Conservation (phyloP, 139 green algal species). For the Coccomyxa sp. region DNA sequence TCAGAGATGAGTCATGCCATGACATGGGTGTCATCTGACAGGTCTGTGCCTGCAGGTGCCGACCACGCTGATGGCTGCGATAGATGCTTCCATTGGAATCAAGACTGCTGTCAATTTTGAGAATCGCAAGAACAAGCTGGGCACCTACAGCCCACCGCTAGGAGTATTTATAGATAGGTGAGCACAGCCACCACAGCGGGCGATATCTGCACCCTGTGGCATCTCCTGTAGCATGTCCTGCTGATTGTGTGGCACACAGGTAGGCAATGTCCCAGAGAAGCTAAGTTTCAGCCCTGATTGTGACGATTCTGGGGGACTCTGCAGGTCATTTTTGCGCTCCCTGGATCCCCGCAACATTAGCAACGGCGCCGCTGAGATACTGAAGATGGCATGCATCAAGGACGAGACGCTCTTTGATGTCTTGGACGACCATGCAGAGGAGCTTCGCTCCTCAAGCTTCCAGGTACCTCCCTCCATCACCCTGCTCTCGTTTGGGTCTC, state of each 20-base stretch:
- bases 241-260: too few relatives aligned
- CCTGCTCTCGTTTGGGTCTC: too few relatives aligned
- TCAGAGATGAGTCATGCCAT: too few relatives aligned
- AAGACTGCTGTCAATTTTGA: slow-evolving; percentile 59
- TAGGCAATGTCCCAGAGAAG: too few relatives aligned
- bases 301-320: too few relatives aligned
- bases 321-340: slow-evolving; percentile 29
- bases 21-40: background rate
- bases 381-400: slow-evolving; percentile 60
- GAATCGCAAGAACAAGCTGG: slow-evolving; percentile 53
- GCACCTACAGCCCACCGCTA: slow-evolving; percentile 49
- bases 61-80: slow-evolving; percentile 49
- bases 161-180: slow-evolving; percentile 39
- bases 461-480: too few relatives aligned
- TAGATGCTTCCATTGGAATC: slow-evolving; percentile 52
- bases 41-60: slow-evolving; percentile 25
- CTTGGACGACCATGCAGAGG: slow-evolving; percentile 31
- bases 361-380: slow-evolving; percentile 48
- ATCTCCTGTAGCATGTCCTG: too few relatives aligned
- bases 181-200: background rate
- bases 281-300: too few relatives aligned
- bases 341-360: slow-evolving; percentile 39
- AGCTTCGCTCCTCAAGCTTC: slow-evolving; percentile 32
- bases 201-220: too few relatives aligned
- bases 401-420: slow-evolving; percentile 44